Conservation (phyloP, 768 basidiomycete genomes). For the Daedaleopsis sinensis region DNA sequence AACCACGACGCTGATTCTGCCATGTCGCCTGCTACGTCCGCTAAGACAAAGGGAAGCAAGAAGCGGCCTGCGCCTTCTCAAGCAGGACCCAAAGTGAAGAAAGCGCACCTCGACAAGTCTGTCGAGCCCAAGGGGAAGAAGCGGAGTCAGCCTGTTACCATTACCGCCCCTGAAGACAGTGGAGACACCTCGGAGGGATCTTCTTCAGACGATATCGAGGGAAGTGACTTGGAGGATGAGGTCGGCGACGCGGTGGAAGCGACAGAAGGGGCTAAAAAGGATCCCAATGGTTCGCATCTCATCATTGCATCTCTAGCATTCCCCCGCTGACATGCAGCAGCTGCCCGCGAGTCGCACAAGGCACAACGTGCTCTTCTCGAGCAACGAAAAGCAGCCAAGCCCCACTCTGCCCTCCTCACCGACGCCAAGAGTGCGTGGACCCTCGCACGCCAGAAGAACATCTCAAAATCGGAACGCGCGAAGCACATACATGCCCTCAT, state of each 20-base stretch:
- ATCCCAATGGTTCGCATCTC: conserved; percentile 58
- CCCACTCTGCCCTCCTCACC: conserved; percentile 67
- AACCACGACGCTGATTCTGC: neutral
- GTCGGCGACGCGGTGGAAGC: conserved; percentile 39
- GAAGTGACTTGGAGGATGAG: conserved; percentile 34
- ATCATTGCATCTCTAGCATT: neutral
- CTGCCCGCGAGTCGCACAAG: conserved; percentile 69
- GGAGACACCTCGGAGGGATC: conserved; percentile 46
- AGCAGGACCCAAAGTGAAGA: conserved; percentile 54
- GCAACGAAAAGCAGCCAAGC: conserved; percentile 77
- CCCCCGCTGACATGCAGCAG: conserved; percentile 38
- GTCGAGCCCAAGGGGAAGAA: conserved; percentile 47
- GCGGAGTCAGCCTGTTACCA: conserved; percentile 65
- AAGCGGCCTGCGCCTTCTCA: conserved; percentile 55
- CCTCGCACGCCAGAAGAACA: conserved; percentile 70
- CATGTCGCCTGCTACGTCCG: neutral
- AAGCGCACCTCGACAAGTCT: conserved; percentile 46
- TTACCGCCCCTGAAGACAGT: conserved; percentile 34
- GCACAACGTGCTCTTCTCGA: conserved; percentile 66
- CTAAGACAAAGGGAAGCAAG: conserved; percentile 40
- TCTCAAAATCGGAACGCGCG: conserved; percentile 70
- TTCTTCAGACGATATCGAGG: conserved; percentile 13
- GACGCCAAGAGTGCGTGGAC: conserved; percentile 83
- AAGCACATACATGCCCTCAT: conserved; percentile 77
- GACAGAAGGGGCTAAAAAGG: conserved; percentile 39